A percentile compares a stretch with the other conserved stretches of the same genome.
These are phyloP conservation scores for Nicotiana undulata DNA, from an alignment of 257 asterid genomes.

Conservation along the genomic window DNA sequence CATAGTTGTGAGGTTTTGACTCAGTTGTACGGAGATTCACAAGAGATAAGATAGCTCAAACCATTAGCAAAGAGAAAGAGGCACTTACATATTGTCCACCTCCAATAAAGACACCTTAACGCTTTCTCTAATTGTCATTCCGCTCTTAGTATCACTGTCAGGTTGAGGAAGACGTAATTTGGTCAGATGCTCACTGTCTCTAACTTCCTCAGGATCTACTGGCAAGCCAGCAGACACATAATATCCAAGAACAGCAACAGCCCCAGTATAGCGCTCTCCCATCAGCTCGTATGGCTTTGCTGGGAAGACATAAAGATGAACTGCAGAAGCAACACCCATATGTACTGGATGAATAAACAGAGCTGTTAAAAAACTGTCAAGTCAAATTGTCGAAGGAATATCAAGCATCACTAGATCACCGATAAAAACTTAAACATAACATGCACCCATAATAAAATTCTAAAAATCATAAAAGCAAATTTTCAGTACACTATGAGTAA, in stretches of 20 bases:
- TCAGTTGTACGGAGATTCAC: neutral
- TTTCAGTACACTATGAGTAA: neutral
- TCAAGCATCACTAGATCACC: neutral
- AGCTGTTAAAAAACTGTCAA: conserved; percentile 38
- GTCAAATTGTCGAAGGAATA: conserved; percentile 17
- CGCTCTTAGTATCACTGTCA: conserved; percentile 45
- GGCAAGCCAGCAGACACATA: conserved; percentile 93
- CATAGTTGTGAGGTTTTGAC: neutral
- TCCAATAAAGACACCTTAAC: conserved; percentile 76
- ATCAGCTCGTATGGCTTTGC: conserved; percentile 91
- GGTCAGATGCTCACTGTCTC: conserved; percentile 95
- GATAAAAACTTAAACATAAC: neutral
- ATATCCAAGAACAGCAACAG: conserved; percentile 88
- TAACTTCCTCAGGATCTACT: conserved; percentile 87
- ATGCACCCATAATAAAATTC: neutral
- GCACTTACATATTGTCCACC: conserved; percentile 88
- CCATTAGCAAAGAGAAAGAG: conserved; percentile 2
- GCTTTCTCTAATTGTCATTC: conserved; percentile 85
- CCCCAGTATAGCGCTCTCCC: conserved; percentile 82
- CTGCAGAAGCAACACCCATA: conserved; percentile 94
- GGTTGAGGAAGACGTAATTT: conserved; percentile 90
- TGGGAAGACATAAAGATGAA: conserved; percentile 96
- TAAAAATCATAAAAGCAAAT: neutral
- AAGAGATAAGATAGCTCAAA: neutral
- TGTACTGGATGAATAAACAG: conserved; percentile 78